Percentiles rank a stretch among this genome's conserved stretches.
Evolutionary conservation across 495 filamentous ascomycete species (phyloP).

Genomic region (Podospora australis): DNA sequence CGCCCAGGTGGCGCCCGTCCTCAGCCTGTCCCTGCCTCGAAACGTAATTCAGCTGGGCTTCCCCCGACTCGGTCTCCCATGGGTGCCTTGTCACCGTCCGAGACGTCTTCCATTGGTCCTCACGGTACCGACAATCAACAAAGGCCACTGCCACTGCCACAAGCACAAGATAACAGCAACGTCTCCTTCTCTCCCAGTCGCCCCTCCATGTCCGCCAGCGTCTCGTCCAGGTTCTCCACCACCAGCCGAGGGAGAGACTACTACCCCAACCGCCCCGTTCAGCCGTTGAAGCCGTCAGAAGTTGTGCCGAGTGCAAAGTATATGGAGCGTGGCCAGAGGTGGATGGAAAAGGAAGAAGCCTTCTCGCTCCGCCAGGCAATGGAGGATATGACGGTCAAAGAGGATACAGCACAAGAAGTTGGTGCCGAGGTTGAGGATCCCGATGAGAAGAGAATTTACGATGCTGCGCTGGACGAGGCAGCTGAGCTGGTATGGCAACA

Average conservation of each 20-base stretch:
- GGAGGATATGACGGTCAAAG: slow-evolving; percentile 56
- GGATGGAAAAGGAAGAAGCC: slow-evolving; percentile 84
- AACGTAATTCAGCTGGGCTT: slow-evolving; percentile 23
- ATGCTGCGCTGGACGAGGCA: slow-evolving; percentile 77
- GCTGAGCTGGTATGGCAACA: slow-evolving; percentile 84
- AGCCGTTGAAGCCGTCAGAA: slow-evolving; percentile 42
- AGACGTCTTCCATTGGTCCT: slow-evolving; percentile 26
- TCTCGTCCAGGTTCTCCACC: slow-evolving; percentile 37
- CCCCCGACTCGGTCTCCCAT: slow-evolving; percentile 28
- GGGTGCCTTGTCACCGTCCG: slow-evolving; percentile 34
- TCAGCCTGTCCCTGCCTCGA: slow-evolving; percentile 41
- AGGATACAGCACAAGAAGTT: slow-evolving; percentile 18
- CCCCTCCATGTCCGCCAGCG: slow-evolving; percentile 30
- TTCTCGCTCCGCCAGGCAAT: slow-evolving; percentile 70
- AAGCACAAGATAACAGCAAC: slow-evolving; percentile 24
- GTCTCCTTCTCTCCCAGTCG: slow-evolving; percentile 18
- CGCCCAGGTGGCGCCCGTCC: slow-evolving; percentile 77
- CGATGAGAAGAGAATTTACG: slow-evolving; percentile 62
- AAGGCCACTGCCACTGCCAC: slow-evolving; percentile 29
- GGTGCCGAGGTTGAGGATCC: slow-evolving; percentile 28
- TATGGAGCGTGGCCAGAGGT: slow-evolving; percentile 70
- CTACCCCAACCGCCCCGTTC: slow-evolving; percentile 33
- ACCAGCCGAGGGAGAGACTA: slow-evolving; percentile 35
- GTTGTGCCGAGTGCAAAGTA: slow-evolving; percentile 58
- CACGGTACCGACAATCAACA: slow-evolving; percentile 12